A percentile compares a stretch with the other conserved stretches of the same genome.
Evolutionary conservation across 192 early-diverging fungal species (phyloP).

Genomic region (Nowakowskiella sp.): DNA sequence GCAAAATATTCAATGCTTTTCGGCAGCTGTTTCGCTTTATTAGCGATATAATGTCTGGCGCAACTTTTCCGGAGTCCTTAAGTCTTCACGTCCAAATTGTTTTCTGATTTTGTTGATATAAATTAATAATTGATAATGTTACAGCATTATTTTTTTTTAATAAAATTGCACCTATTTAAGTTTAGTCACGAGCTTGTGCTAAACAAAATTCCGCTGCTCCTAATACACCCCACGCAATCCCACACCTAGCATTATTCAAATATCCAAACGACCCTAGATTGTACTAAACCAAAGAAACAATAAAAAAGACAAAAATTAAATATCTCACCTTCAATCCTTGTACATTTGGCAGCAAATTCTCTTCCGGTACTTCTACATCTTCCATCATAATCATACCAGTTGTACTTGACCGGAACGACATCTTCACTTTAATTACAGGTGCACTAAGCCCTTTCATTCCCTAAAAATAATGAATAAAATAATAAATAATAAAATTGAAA

Average conservation of each 20-base stretch:
- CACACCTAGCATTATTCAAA: conserved; percentile 94
- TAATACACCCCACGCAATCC: conserved; percentile 93
- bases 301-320: neutral
- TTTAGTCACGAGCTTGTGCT: conserved; percentile 79
- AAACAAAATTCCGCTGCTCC: conserved; percentile 93
- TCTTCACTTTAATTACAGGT: conserved; percentile 89
- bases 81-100: conserved; percentile 94
- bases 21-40: conserved; percentile 95
- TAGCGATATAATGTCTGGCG: conserved; percentile 91
- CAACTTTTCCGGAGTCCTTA: conserved; percentile 78
- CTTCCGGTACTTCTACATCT: conserved; percentile 83
- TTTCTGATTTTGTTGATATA: too few species aligned
- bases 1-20: conserved; percentile 88
- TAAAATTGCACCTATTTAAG: conserved; percentile 60
- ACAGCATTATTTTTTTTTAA: too few species aligned
- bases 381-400: conserved; percentile 99
- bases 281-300: neutral
- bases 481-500: conserved; percentile 3
- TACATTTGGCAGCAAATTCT: conserved; percentile 87
- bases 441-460: conserved; percentile 87
- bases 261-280: conserved; percentile 97
- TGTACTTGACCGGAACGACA: conserved; percentile 85
- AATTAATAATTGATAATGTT: too few species aligned
- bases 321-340: conserved; percentile 54
- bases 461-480: conserved; percentile 16